Evolutionary conservation across 306 rosid genomes (phyloP).

Genomic region (Prunus campanulata): DNA sequence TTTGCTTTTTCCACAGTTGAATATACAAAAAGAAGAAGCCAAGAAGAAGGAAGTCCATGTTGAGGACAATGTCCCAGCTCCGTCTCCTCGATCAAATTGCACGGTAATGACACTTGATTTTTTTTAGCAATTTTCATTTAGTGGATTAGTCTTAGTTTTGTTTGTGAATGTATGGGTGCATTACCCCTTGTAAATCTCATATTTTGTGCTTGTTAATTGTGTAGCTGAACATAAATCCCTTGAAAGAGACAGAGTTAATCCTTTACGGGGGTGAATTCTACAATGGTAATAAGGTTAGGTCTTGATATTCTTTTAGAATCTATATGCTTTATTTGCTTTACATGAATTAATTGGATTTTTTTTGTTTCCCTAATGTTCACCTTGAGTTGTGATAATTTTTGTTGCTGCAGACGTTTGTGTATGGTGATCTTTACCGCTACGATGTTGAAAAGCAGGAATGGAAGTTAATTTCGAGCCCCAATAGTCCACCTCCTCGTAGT

Average conservation of each 20-base stretch:
- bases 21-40: slow-evolving; percentile 90
- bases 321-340: slow-evolving; percentile 12
- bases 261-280: slow-evolving; percentile 96
- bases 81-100: slow-evolving; percentile 91
- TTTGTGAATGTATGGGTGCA: background rate
- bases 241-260: slow-evolving; percentile 88
- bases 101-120: slow-evolving; percentile 42
- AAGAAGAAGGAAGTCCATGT: slow-evolving; percentile 89
- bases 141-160: background rate
- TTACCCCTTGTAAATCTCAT: background rate
- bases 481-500: slow-evolving; percentile 98
- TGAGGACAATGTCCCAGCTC: slow-evolving; percentile 92
- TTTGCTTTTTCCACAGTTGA: slow-evolving; percentile 41
- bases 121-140: background rate
- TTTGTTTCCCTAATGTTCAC: background rate
- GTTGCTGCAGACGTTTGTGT: slow-evolving; percentile 71
- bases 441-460: slow-evolving; percentile 92
- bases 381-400: slow-evolving; percentile 14
- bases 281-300: slow-evolving; percentile 84
- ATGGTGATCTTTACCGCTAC: slow-evolving; percentile 80
- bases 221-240: slow-evolving; percentile 82
- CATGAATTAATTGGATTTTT: background rate
- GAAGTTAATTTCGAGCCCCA: slow-evolving; percentile 88
- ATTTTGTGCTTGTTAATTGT: slow-evolving; percentile 7
- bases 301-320: background rate